Conservation (phyloP, 495 filamentous ascomycete species). For the Talaromyces ruber region DNA sequence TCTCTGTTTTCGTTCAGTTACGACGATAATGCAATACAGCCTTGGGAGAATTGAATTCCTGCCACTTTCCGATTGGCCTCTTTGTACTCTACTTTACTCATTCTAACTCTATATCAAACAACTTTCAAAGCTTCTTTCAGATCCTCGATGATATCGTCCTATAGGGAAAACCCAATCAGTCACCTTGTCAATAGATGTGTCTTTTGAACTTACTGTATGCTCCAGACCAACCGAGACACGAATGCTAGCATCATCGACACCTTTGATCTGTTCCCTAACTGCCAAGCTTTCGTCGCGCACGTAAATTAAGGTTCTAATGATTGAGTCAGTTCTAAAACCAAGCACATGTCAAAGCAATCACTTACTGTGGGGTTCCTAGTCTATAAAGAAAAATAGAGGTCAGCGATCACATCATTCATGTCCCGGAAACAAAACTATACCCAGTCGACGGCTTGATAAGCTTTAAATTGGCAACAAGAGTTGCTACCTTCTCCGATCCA, state of each 20-base stretch:
- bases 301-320: conserved; percentile 80
- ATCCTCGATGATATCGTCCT: conserved; percentile 74
- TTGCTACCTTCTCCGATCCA: conserved; percentile 55
- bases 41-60: neutral
- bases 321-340: conserved; percentile 38
- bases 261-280: conserved; percentile 66
- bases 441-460: conserved; percentile 71
- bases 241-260: conserved; percentile 75
- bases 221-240: conserved; percentile 82
- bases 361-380: conserved; percentile 26
- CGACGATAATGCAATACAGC: neutral
- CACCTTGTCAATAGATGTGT: neutral
- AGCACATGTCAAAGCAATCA: conserved; percentile 20
- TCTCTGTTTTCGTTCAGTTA: conserved; percentile 5
- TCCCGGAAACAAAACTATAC: conserved; percentile 5
- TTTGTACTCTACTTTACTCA: neutral
- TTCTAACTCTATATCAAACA: conserved; percentile 2
- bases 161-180: neutral
- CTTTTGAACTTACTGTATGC: conserved; percentile 49
- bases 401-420: neutral
- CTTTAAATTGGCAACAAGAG: conserved; percentile 76
- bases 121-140: conserved; percentile 70
- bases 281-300: conserved; percentile 72
- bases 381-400: neutral
- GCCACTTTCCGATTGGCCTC: neutral